These are phyloP conservation scores for Pseudogymnoascus sp. DNA, from an alignment of 2,329 filamentous ascomycete species.

Conservation along the genomic window DNA sequence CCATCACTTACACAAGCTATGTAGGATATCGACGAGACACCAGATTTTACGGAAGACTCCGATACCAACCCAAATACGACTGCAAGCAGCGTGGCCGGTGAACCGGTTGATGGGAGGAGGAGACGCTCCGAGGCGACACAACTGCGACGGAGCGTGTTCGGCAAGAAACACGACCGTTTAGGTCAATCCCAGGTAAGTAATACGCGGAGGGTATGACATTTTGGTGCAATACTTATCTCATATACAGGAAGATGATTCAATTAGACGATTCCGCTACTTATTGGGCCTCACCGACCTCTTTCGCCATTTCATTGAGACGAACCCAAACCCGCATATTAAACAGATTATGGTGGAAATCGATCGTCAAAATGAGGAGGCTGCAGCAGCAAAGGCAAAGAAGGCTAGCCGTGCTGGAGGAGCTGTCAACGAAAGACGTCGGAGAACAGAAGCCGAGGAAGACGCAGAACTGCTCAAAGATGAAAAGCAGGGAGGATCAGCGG, in stretches of 20 bases:
- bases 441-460: constrained; percentile 96
- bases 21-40: constrained; percentile 56
- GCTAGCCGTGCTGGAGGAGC: constrained; percentile 78
- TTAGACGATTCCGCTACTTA: constrained; percentile 88
- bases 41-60: constrained; percentile 60
- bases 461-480: constrained; percentile 83
- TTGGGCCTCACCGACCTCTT: constrained; percentile 93
- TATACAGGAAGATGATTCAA: constrained; percentile 80
- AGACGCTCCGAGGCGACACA: constrained; percentile 81
- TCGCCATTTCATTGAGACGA: constrained; percentile 97
- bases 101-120: constrained; percentile 72
- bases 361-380: constrained; percentile 73
- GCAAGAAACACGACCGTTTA: constrained; percentile 86
- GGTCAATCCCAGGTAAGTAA: constrained; percentile 78
- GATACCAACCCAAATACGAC: constrained; percentile 62
- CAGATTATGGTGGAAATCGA: constrained; percentile 94
- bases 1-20: constrained; percentile 22
- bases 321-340: constrained; percentile 89
- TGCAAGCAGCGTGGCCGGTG: constrained; percentile 80
- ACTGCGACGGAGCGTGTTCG: constrained; percentile 84
- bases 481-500: constrained; percentile 75
- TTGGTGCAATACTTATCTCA: constrained; percentile 3
- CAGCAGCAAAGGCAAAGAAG: constrained; percentile 60
- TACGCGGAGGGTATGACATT: background rate
- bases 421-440: constrained; percentile 66